These are phyloP conservation scores for Prunus davidiana DNA, from an alignment of 306 rosid genomes.

Conservation along the genomic window DNA sequence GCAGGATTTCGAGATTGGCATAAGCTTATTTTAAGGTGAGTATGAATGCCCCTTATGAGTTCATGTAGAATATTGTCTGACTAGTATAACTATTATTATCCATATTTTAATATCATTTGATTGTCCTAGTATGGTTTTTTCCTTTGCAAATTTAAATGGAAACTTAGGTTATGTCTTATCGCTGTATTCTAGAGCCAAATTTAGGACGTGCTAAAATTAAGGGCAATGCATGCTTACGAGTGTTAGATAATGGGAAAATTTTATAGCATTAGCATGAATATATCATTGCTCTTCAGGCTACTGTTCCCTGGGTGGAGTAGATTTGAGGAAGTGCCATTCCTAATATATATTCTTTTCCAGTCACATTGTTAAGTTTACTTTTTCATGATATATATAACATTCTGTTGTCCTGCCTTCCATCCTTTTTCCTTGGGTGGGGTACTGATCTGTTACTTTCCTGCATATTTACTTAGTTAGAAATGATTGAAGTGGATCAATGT, in stretches of 20 bases:
- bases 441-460: not conserved
- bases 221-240: not conserved
- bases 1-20: conserved; percentile 79
- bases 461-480: conserved; percentile 3
- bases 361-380: not conserved
- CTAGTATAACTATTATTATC: not conserved
- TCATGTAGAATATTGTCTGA: not conserved
- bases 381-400: not conserved
- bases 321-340: not conserved
- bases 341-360: not conserved
- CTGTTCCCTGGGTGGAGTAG: not conserved
- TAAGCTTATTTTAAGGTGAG: conserved; percentile 74
- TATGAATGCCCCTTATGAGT: not conserved
- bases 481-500: not conserved
- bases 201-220: not conserved
- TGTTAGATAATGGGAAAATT: not conserved
- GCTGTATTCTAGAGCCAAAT: not conserved
- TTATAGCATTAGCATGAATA: not conserved
- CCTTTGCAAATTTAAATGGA: not conserved
- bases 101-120: not conserved
- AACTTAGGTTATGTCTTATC: not conserved
- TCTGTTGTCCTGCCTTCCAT: not conserved
- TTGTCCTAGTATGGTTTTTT: not conserved
- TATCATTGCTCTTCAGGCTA: not conserved
- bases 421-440: conserved; percentile 5